Base-by-base conservation (phyloP, 768 basidiomycete species). In the Boletus rufocinnamomeus region DNA sequence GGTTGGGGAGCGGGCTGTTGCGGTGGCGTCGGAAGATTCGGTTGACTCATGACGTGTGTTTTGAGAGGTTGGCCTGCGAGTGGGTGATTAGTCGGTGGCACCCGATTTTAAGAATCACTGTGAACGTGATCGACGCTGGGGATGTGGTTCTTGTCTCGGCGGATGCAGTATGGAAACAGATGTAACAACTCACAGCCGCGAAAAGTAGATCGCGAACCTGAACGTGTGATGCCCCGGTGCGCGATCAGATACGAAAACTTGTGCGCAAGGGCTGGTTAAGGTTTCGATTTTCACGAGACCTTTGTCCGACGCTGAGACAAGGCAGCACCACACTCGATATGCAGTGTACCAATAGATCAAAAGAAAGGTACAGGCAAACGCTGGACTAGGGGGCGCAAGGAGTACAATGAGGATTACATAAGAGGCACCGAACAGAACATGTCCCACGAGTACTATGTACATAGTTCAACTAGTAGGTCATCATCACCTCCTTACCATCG, bases 41-140 rank as follows among this genome's bases (percentile, higher is more conserved):
- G 56, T 56, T 74, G 60, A 44, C 55, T 74, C 71, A 72, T 72
- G 59, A 16, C 47, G 47, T 7, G 28, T n/a, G 25, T 44, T 34
- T 32, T 17, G 17, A 23, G 25, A 41, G 14, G 13, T 3, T 47
- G 44, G 30, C n/a, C n/a, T 17, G 35, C 35, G 23, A n/a, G n/a
- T 7, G 27, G 60, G 14, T n/a, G 21, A 50, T 56, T 25, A 32
- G 43, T 23, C n/a, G 38, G 45, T 59, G 48, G n/a, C 41, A 8
- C 28, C 35, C 37, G 40, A 48, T 35, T 35, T 37, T 27, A 25
- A 25, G 6, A 45, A 16, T 35, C n/a, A 21, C 59, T 40, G 16
- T 50, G 28, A 21, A 19, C 43, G 34, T 27, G 27, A 48, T 48
- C 45, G 38, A 49, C 40, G 27, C 19, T 21, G 27, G 27, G 32